Evolutionary conservation across 441 rosid genomes (phyloP), one percentile per base, ranked within the genome.

Genomic region (Adansonia grandidieri): DNA sequence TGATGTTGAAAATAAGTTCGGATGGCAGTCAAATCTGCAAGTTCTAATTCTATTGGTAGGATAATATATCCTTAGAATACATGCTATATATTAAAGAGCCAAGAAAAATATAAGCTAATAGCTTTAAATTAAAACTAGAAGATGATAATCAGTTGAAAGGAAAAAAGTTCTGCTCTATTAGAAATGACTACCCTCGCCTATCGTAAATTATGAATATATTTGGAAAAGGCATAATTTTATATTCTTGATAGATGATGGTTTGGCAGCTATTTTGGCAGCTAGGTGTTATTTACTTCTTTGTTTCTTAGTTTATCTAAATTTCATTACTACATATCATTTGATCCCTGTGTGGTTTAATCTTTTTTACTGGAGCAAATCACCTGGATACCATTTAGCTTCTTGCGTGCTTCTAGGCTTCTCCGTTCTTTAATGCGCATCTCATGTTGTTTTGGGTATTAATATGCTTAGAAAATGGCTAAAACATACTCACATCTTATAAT

Each of bases 401-500:
- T 17, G 7, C 45, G 44, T 74, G 56, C 32, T 53, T 53, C 11
- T 76, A 20, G 24, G 50, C 60, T 65, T 53, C 2, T 51, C 11
- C 54, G 22, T 53, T 10, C 58, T 11, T 13, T 50, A 17, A 17
- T 65, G 9, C 53, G 71, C 51, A 50, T 63, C 17, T 65, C 17
- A 6, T 37, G 13, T 32, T 19, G 44, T 53, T 53, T 37, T 22
- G 64, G 50, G n/a, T 65, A 1, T 22, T 47, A 50, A 51, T n/a
- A 57, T 72, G 32, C 48, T 69, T 19, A 14, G 37, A 20, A 32
- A 47, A 22, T 24, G 9, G 57, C 48, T 69, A 20, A 68, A 69
- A 56, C 64, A 37, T 37, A 54, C 64, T 63, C 51, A 63, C 28
- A 24, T 65, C 58, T 50, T 61, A 42, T 62, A 83, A 24, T 69